Evolutionary conservation across 306 rosid genomes (phyloP).

Genomic region (Prunus davidiana): DNA sequence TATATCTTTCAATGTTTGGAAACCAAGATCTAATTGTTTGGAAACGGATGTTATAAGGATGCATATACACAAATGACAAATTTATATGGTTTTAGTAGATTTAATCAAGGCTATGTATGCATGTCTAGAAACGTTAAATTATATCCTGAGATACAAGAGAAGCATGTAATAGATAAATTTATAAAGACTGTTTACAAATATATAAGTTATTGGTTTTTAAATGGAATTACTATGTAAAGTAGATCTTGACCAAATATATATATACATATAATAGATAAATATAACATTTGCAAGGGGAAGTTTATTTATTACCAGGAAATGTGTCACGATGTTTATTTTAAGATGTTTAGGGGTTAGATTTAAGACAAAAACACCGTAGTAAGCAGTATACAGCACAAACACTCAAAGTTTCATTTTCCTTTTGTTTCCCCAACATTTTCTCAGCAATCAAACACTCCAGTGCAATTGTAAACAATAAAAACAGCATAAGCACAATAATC

Average conservation of each 20-base stretch:
- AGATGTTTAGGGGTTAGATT: neutral
- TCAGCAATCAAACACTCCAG: conserved; percentile 3
- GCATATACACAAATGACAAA: neutral
- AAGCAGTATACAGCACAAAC: neutral
- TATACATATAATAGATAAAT: too few species aligned
- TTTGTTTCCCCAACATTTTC: neutral
- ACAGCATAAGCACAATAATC: neutral
- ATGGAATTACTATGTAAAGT: neutral
- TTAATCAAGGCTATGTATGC: neutral
- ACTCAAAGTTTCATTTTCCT: neutral
- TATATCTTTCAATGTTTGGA: neutral
- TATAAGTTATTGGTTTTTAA: neutral
- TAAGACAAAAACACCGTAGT: neutral
- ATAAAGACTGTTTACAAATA: neutral
- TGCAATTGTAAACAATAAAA: neutral
- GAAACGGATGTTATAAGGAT: neutral
- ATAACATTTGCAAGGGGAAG: neutral
- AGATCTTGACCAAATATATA: too few species aligned
- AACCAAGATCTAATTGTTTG: neutral
- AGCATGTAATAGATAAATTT: neutral
- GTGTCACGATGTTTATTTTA: too few species aligned
- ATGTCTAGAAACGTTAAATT: neutral
- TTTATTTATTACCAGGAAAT: too few species aligned
- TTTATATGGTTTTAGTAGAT: neutral
- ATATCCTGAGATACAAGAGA: neutral